These are phyloP conservation scores for Magnolia officinalis DNA, from an alignment of 164 flowering plant species.

Conservation along the genomic window DNA sequence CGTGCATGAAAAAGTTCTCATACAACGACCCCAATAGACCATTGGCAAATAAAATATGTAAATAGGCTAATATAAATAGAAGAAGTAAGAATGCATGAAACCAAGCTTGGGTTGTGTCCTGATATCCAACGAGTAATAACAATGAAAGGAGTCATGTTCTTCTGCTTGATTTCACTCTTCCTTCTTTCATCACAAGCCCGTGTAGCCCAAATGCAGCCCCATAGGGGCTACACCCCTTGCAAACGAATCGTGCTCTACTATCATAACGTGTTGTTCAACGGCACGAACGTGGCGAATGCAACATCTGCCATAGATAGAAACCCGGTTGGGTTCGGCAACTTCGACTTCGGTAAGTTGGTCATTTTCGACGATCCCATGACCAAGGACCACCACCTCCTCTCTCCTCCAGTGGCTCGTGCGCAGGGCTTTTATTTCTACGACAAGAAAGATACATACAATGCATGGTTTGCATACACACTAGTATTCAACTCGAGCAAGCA, in stretches of 20 bases:
- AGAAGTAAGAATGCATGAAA: conserved; percentile 22
- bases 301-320: background rate
- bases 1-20: too few species aligned
- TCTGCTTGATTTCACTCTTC: conserved; percentile 8
- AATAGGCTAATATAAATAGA: too few species aligned
- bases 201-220: conserved; percentile 7
- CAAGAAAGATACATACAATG: background rate
- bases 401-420: background rate
- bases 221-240: conserved; percentile 20
- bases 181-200: conserved; percentile 1
- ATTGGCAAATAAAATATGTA: too few species aligned
- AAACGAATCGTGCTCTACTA: too few species aligned
- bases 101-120: background rate
- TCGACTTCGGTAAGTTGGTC: background rate
- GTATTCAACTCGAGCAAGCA: background rate
- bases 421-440: background rate
- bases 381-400: background rate
- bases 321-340: background rate
- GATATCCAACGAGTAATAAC: too few species aligned
- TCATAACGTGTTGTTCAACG: too few species aligned
- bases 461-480: background rate
- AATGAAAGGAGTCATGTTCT: too few species aligned
- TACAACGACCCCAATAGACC: too few species aligned
- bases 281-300: background rate
- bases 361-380: background rate